Evolutionary conservation across 306 rosid species (phyloP).

Genomic region (Quercus berberidifolia): DNA sequence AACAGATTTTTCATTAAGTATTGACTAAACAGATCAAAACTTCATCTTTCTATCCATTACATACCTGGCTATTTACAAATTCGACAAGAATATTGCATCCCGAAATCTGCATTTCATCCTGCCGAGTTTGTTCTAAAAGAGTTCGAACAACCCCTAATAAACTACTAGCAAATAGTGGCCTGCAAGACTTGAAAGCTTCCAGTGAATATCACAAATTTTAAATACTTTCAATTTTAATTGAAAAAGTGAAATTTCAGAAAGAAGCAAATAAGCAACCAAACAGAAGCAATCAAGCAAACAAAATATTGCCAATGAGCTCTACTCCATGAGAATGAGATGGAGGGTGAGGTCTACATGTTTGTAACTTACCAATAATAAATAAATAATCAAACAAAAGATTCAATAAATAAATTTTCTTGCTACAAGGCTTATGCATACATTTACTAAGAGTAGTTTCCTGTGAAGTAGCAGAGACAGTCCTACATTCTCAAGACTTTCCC

Average conservation of each 20-base stretch:
- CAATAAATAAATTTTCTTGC: background rate
- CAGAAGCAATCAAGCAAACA: constrained; percentile 11
- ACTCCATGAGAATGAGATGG: too few species aligned
- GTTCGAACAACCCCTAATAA: constrained; percentile 71
- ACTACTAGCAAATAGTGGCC: constrained; percentile 81
- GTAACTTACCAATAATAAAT: too few species aligned
- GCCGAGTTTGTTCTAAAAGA: constrained; percentile 77
- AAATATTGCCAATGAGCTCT: background rate
- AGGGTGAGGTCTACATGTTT: too few species aligned
- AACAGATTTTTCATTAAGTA: background rate
- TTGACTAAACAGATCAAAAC: constrained; percentile 16
- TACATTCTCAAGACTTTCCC: background rate
- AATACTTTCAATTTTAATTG: background rate
- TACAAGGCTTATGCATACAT: background rate
- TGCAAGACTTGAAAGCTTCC: constrained; percentile 41
- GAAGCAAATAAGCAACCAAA: background rate
- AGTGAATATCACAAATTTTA: constrained; percentile 14
- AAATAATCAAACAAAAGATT: background rate
- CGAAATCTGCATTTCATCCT: constrained; percentile 66
- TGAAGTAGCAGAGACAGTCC: background rate
- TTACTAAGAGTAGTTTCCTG: background rate
- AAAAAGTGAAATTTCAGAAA: background rate
- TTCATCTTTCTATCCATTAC: constrained; percentile 22
- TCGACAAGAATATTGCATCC: constrained; percentile 73
- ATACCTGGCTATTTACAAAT: constrained; percentile 79